Conservation (phyloP, 2,329 filamentous ascomycete genomes). For the Huntiella abstrusa region DNA sequence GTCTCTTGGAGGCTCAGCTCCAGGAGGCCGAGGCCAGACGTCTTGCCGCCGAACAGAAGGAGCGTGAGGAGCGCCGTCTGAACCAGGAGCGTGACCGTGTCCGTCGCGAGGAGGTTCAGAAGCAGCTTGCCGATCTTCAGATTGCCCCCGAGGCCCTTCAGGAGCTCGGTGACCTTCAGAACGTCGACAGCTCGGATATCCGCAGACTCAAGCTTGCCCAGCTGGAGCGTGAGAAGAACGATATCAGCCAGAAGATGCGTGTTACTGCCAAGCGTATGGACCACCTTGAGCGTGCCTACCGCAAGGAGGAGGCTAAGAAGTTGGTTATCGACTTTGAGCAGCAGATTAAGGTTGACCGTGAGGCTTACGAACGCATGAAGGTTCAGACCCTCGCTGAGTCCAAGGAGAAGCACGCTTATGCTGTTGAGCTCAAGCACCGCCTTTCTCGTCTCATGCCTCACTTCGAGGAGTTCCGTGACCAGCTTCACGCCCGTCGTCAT, state of each 20-base stretch:
- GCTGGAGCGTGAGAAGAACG: constrained; percentile 95
- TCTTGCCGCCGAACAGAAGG: constrained; percentile 77
- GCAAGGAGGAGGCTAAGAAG: constrained; percentile 90
- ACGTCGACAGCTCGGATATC: constrained; percentile 74
- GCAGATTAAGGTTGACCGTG: constrained; percentile 61
- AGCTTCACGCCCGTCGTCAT: constrained; percentile 69
- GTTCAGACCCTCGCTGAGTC: constrained; percentile 60
- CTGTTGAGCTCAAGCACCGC: constrained; percentile 83
- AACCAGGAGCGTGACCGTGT: constrained; percentile 79
- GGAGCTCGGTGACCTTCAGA: constrained; percentile 63
- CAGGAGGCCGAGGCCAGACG: constrained; percentile 80
- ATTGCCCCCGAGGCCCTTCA: constrained; percentile 57
- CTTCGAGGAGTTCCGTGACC: constrained; percentile 69
- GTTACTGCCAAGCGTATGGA: constrained; percentile 91
- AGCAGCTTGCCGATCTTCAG: constrained; percentile 80
- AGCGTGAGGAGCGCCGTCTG: constrained; percentile 70
- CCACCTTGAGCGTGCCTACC: constrained; percentile 89
- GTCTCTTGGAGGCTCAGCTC: constrained; percentile 67
- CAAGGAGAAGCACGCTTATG: constrained; percentile 77
- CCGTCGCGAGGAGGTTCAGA: constrained; percentile 83
- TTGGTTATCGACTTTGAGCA: constrained; percentile 65
- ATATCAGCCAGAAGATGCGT: constrained; percentile 75
- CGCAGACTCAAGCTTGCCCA: constrained; percentile 89
- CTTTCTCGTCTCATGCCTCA: constrained; percentile 65
- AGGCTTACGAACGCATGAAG: constrained; percentile 64